Evolutionary conservation across 2,329 filamentous ascomycete species (phyloP), one percentile per base, ranked within the genome.

Genomic region (Neopestalotiopsis sp.): DNA sequence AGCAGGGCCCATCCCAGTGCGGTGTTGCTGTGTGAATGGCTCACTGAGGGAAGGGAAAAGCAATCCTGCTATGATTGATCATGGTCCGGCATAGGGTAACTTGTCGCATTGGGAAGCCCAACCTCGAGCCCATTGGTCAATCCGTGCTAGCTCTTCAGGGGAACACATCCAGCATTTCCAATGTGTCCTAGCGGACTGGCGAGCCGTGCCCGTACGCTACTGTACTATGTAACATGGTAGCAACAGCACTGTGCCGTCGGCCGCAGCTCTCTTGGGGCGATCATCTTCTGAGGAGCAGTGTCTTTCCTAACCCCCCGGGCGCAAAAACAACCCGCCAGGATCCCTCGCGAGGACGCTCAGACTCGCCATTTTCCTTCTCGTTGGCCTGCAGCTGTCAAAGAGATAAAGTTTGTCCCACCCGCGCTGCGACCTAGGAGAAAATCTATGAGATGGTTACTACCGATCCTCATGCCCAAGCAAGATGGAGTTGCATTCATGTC

Each of bases 331-430:
- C 53, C 57, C 57, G 24, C n/a, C 24, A 17, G 38, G 61, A 32
- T 17, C 30, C 13, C 32, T 34, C n/a, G 34, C n/a, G 34, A 40
- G 24, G 57, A 59, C 57, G 59, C 59, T 61, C 59, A 40, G 59
- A 40, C 59, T 62, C 59, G 59, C n/a, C 59, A 14, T 30, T 20
- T 62, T 62, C 34, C 40, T 40, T 64, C 28, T 53, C 61, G 38
- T 53, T 53, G 45, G 45, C 42, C 61, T 64, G 61, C 61, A 64
- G 61, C 38, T 64, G 61, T 64, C 61, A 62, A 62, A 62, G 34
- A 64, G 61, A 64, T 64, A 64, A 38, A 64, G 38, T 64, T 64
- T 32, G 61, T 64, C 34, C 61, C 61, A 64, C 61, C 40, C 61
- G 12, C 42, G 61, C 42, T 64, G 28, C 38, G 61, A 64, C 61